Conservation (phyloP, 2,329 filamentous ascomycete genomes). For the Xylariales sp. region DNA sequence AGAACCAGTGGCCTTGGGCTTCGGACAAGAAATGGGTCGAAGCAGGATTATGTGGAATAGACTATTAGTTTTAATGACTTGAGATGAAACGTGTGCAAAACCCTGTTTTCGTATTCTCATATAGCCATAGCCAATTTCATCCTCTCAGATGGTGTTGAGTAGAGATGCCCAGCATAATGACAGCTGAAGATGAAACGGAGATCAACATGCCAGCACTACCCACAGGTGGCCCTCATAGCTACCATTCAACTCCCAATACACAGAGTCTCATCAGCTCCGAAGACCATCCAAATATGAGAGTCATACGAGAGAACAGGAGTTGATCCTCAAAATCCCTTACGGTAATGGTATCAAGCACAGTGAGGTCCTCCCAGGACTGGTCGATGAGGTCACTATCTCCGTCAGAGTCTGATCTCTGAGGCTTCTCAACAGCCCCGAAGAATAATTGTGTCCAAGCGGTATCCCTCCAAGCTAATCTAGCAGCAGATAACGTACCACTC, state of each 20-base stretch:
- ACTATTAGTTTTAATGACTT: too few relatives aligned
- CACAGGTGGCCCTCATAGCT: too few relatives aligned
- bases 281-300: slow-evolving; percentile 51
- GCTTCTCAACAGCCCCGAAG: slow-evolving; percentile 15
- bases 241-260: slow-evolving; percentile 38
- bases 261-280: slow-evolving; percentile 32
- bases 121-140: too few relatives aligned
- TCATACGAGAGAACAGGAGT: slow-evolving; percentile 46
- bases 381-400: slow-evolving; percentile 36
- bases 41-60: too few relatives aligned
- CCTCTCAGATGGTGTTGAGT: too few relatives aligned
- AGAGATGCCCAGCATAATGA: too few relatives aligned
- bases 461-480: slow-evolving; percentile 49
- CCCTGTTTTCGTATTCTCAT: too few relatives aligned
- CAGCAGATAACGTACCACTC: slow-evolving; percentile 45
- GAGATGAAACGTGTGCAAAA: too few relatives aligned
- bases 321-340: slow-evolving; percentile 47
- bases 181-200: too few relatives aligned
- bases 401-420: background rate
- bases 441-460: slow-evolving; percentile 44
- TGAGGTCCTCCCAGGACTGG: slow-evolving; percentile 35
- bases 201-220: too few relatives aligned
- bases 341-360: slow-evolving; percentile 28
- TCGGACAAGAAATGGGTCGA: too few relatives aligned
- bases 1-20: too few relatives aligned